Evolutionary conservation across 352 stramenopile genomes (phyloP).

Genomic region (Blastocystis sp.): DNA sequence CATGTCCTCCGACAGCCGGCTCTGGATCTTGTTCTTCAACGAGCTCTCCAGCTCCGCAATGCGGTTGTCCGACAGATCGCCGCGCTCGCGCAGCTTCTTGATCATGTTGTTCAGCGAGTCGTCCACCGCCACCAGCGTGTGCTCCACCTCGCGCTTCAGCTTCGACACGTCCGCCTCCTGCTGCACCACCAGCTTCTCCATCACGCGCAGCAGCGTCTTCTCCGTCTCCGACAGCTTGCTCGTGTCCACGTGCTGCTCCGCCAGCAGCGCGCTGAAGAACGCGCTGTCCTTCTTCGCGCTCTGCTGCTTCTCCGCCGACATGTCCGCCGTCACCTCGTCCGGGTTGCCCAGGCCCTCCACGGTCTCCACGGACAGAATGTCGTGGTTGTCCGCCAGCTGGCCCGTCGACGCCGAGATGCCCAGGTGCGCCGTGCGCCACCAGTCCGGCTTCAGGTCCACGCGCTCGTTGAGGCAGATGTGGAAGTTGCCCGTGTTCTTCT

Average conservation of each 20-base stretch:
- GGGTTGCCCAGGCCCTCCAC: conserved; percentile 59
- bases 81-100: conserved; percentile 77
- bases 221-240: conserved; percentile 68
- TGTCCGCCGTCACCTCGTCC: conserved; percentile 54
- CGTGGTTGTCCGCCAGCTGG: conserved; percentile 79
- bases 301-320: conserved; percentile 64
- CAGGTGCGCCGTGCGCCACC: conserved; percentile 72
- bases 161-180: conserved; percentile 62
- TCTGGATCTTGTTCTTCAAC: conserved; percentile 70
- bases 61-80: conserved; percentile 73
- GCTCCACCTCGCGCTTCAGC: conserved; percentile 75
- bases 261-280: conserved; percentile 13
- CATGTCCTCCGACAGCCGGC: conserved; percentile 37
- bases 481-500: conserved; percentile 71
- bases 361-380: conserved; percentile 74
- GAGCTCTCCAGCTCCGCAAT: conserved; percentile 73
- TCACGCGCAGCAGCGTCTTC: conserved; percentile 19
- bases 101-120: conserved; percentile 83
- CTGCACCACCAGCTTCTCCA: conserved; percentile 34
- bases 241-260: conserved; percentile 69
- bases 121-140: conserved; percentile 79
- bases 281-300: conserved; percentile 71
- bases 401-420: conserved; percentile 75
- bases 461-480: conserved; percentile 72
- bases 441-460: conserved; percentile 72